These are phyloP conservation scores for Suhomyces ambrosiae DNA, from an alignment of 1,139 yeast species.

Conservation along the genomic window DNA sequence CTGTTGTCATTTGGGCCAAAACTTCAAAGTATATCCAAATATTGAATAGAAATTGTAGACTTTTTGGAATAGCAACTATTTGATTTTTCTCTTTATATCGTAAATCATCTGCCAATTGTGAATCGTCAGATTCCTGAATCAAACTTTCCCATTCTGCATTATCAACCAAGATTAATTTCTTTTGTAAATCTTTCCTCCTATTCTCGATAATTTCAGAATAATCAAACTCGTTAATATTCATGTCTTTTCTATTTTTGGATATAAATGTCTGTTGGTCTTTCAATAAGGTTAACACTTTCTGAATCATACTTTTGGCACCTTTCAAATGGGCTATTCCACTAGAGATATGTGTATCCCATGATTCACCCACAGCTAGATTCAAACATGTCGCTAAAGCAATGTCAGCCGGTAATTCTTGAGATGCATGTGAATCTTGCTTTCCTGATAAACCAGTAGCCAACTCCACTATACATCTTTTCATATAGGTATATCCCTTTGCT, in stretches of 20 bases:
- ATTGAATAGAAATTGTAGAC: conserved; percentile 58
- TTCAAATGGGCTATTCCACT: conserved; percentile 69
- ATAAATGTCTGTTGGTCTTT: conserved; percentile 27
- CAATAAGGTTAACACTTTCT: conserved; percentile 41
- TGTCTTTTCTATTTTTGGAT: conserved; percentile 17
- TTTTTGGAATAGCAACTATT: conserved; percentile 36
- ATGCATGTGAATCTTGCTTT: conserved; percentile 16
- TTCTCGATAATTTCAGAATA: conserved; percentile 16
- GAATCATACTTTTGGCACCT: conserved; percentile 67
- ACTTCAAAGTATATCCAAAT: conserved; percentile 70
- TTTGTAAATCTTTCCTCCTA: conserved; percentile 22
- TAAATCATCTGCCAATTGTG: conserved; percentile 8
- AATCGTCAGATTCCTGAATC: conserved; percentile 18
- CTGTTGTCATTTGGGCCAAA: conserved; percentile 63
- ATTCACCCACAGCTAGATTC: conserved; percentile 63
- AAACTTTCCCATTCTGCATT: conserved; percentile 40
- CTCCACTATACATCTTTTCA: conserved; percentile 61
- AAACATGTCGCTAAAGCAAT: conserved; percentile 67
- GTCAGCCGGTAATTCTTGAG: conserved; percentile 54
- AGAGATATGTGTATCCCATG: conserved; percentile 68
- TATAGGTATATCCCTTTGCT: conserved; percentile 54
- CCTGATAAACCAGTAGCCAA: conserved; percentile 57
- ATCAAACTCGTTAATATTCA: conserved; percentile 17
- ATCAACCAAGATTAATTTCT: conserved; percentile 35
- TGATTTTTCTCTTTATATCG: conserved; percentile 8